Base-by-base conservation (phyloP, 1,284 basidiomycete genomes). In the Tilletia setariae region DNA sequence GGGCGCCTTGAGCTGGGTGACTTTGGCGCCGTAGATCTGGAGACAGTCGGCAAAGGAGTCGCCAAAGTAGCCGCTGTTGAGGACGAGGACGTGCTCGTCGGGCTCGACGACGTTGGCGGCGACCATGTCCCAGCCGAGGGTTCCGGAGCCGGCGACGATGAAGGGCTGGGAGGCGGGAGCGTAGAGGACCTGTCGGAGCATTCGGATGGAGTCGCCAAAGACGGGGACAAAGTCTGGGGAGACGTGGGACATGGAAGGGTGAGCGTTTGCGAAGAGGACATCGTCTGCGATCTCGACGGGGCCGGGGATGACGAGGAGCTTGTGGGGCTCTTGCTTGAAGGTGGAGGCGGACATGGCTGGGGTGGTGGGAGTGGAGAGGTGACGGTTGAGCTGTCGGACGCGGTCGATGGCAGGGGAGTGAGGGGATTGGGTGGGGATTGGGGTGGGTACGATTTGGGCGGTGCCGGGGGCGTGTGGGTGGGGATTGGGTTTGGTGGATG, bases 121-220 rank as follows among this genome's bases (percentile, higher is more conserved):
- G 47, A 91, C 89, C 66, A 30, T 64, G 23, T 43, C 86, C 93
- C 94, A 96, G 42, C 94, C 94, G 46, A 98, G 85, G 1, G 94
- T 98, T n/a, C 94, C 94, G 64, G 90, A 91, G 1, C 95, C 95
- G 35, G 93, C 89, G 67, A 96, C 90, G 76, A 97, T 85, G 85
- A 98, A 91, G 67, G 25, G 77, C 76, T 61, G 78, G 75, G 72
- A 79, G 75, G 68, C 85, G 89, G 83, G 89, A 89, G 56, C 96
- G 84, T 74, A 72, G 44, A 75, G 72, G 64, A 82, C 81, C 68
- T 82, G 87, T 87, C 91, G 87, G 25, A 91, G 90, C 89, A 96
- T 90, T 71, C 90, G 88, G 73, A 98, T 88, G 83, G 90, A 91
- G 81, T 97, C 92, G 47, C 93, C 92, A 76, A 98, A 93, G 68